Evolutionary conservation across 2,329 filamentous ascomycete genomes (phyloP), one percentile per base, ranked within the genome.

Genomic region (Sporothrix brasiliensis): DNA sequence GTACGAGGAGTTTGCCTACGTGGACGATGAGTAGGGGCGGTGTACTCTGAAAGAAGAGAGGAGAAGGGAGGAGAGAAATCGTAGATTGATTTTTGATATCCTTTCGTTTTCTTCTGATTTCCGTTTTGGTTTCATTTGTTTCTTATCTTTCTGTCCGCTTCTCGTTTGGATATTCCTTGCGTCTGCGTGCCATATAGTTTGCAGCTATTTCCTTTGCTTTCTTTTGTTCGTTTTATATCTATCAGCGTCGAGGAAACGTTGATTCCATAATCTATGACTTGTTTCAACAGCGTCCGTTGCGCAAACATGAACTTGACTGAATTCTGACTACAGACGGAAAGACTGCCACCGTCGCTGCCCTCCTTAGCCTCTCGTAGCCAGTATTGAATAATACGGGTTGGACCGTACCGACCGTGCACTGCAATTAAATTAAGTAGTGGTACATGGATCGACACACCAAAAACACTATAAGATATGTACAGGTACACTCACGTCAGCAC

Each of bases 1-100:
- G 2, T 87, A 85, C 68, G 78, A 73, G 3, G 78, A 76, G 52
- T 76, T 76, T 58, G 75, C 75, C 21, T 76, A 75, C 10, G 78
- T 78, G 41, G 78, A 78, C 9, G 74, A 75, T n/a, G 72, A 69
- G 53, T 70, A 60, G 47, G 60, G 24, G 27, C 24, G 27, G 3
- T 30, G 0, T 30, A 3, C 27, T 30, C 3, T 13, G n/a, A 14
- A 30, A 14, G 19, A 60, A 60, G 4, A 60, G 13, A 52, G 4
- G n/a, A 68, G 21, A n/a, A 50, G 7, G 11, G 6, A 44, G 44
- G 14, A 24, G 27, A 39, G 34, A 30, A 49, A 16, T 9, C 16
- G 19, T 44, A 54, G 54, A 68, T 13, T 53, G 58, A 47, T 47
- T 69, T 58, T 65, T 16, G 66, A 61, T 56, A 60, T 67, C 39